phyloP scores from a whole-genome alignment of 2,329 filamentous ascomycete genomes.

The Drechslera avenae region DNA sequence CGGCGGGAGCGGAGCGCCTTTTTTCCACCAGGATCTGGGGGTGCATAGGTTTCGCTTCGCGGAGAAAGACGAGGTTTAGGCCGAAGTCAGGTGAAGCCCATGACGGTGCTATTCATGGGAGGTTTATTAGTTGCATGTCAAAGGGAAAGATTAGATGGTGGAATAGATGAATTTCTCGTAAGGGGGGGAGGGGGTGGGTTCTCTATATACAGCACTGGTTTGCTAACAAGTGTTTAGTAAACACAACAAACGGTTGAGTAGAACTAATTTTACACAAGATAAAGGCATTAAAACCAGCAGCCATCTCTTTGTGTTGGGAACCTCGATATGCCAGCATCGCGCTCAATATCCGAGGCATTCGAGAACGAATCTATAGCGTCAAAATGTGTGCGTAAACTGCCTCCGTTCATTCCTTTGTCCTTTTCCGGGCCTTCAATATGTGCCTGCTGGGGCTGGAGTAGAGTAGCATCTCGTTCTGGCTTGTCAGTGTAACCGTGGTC shows the following conservation, averaged over 20 bases:
- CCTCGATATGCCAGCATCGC: constrained; percentile 60
- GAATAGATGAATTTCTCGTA: too few relatives aligned
- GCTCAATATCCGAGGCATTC: constrained; percentile 45
- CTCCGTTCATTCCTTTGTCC: constrained; percentile 50
- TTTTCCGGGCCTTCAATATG: constrained; percentile 47
- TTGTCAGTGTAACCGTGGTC: constrained; percentile 58
- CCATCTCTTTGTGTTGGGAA: constrained; percentile 67
- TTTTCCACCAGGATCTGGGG: constrained; percentile 62
- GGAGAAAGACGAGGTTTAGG: constrained; percentile 59
- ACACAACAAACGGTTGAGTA: too few relatives aligned
- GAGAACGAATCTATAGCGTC: constrained; percentile 55
- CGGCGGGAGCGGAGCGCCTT: constrained; percentile 61
- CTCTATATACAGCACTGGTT: too few relatives aligned
- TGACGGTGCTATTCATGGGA: constrained; percentile 46
- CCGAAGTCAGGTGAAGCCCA: constrained; percentile 59
- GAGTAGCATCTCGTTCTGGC: constrained; percentile 62
- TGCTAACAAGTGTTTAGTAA: too few relatives aligned
- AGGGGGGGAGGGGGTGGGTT: neutral
- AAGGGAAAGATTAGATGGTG: too few relatives aligned
- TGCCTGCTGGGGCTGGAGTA: constrained; percentile 40
- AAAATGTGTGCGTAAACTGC: constrained; percentile 64
- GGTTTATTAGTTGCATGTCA: neutral
- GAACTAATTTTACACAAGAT: too few relatives aligned
- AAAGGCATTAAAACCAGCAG: too few relatives aligned
- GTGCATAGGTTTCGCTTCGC: constrained; percentile 64